These are phyloP conservation scores for Termitomyces sp. DNA, from an alignment of 768 basidiomycete species.

Conservation along the genomic window DNA sequence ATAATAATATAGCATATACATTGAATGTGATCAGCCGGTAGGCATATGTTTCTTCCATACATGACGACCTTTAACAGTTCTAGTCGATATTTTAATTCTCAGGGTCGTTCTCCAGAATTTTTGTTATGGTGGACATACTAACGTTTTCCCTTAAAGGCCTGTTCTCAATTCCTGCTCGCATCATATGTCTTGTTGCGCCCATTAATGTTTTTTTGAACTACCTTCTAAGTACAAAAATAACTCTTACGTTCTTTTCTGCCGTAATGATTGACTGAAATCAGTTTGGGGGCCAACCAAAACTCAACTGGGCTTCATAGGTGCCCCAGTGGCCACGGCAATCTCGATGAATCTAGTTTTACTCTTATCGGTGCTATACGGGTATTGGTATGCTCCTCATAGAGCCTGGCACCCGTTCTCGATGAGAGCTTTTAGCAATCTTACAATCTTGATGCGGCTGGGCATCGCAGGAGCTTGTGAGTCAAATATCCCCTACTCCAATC, in stretches of 20 bases:
- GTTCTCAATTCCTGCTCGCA: constrained; percentile 81
- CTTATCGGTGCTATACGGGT: constrained; percentile 55
- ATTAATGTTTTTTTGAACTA: constrained; percentile 81
- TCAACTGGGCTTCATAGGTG: constrained; percentile 85
- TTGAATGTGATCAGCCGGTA: constrained; percentile 45
- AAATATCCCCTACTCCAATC: neutral
- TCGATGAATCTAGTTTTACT: constrained; percentile 76
- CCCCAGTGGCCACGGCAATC: constrained; percentile 82
- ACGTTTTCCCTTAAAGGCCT: constrained; percentile 40
- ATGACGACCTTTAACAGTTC: neutral
- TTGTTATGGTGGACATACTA: neutral
- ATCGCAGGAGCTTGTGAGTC: constrained; percentile 70
- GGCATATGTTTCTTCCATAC: constrained; percentile 2
- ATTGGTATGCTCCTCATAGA: constrained; percentile 51
- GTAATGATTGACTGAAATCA: constrained; percentile 5
- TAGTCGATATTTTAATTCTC: constrained; percentile 80
- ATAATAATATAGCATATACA: constrained; percentile 31
- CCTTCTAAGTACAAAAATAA: constrained; percentile 37
- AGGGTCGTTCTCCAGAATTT: constrained; percentile 36
- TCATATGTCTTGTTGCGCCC: constrained; percentile 77
- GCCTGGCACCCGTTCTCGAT: constrained; percentile 79
- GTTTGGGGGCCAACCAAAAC: constrained; percentile 81
- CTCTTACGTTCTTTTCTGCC: no score
- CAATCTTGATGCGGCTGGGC: constrained; percentile 66
- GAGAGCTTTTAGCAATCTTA: constrained; percentile 61